Evolutionary conservation across 306 rosid genomes (phyloP), one percentile per base, ranked within the genome.

Genomic region (Biancaea sappan): DNA sequence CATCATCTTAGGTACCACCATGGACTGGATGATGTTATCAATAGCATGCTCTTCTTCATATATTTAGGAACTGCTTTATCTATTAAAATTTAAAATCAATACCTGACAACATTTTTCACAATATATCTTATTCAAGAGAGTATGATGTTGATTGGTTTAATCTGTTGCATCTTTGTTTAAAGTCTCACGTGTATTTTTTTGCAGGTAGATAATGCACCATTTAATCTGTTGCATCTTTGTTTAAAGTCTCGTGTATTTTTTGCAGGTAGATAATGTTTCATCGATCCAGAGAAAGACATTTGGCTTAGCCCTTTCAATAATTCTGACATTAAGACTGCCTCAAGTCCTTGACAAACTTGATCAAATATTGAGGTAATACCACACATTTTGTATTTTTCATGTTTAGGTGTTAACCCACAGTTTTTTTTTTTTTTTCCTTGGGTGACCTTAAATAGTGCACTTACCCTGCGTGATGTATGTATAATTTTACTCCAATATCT

Each of bases 321-420:
- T 87, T 83, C 81, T 94, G 81, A 91, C 97, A 3, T 78, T 94
- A 86, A 84, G 98, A 84, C 77, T 94, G 77, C 94, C 97, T 50
- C 97, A 91, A 85, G 92, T 91, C 82, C 91, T 94, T 50, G 92
- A 88, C 82, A 91, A 91, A 82, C 93, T 94, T 38, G 98, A 94
- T 87, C 98, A 82, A 83, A 91, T 94, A 66, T 83, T 94, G 79
- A 91, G 97, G 98, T 94, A 87, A 48, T 76, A 63, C 28, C 60
- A 52, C 65, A 57, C 29, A 64, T 57, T 77, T 65, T 60, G n/a
- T n/a, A n/a, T n/a, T n/a, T n/a, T n/a, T n/a, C n/a, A n/a, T n/a
- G n/a, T n/a, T n/a, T 34, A 11, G 15, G 26, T 6, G 32, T 60
- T 32, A 28, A 28, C 8, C 28, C 46, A 32, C 32, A 22, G 19